Conservation (phyloP, 345 rosid genomes). For the Hevea brasiliensis region DNA sequence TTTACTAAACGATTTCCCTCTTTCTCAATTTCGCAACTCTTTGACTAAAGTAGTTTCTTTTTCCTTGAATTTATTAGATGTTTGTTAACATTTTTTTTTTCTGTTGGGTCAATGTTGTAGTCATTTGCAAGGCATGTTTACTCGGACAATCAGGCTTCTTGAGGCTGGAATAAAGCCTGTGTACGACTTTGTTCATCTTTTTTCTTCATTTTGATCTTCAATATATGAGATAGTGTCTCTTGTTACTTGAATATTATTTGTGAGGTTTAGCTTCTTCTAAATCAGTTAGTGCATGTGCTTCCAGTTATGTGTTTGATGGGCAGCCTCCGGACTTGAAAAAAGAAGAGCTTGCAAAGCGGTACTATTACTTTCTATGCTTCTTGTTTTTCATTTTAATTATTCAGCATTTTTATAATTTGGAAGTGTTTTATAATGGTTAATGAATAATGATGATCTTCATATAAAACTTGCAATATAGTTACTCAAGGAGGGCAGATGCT, state of each 20-base stretch:
- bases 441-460: constrained; percentile 5
- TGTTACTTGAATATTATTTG: not conserved
- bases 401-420: not conserved
- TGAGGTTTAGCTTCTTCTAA: constrained; percentile 1
- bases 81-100: not conserved
- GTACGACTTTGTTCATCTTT: constrained; percentile 43
- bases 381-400: not conserved
- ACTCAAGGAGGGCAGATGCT: constrained; percentile 80
- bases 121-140: constrained; percentile 96
- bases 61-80: constrained; percentile 1
- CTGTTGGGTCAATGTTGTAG: constrained; percentile 31
- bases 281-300: constrained; percentile 1
- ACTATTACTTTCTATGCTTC: not conserved
- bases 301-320: constrained; percentile 88
- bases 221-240: not conserved
- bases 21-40: too few relatives aligned
- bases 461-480: constrained; percentile 44
- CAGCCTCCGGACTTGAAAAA: constrained; percentile 85
- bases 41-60: not conserved
- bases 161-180: constrained; percentile 97
- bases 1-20: not conserved
- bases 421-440: not conserved
- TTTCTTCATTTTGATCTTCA: not conserved
- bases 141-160: constrained; percentile 84
- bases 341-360: constrained; percentile 92